phyloP scores from a whole-genome alignment of 441 rosid genomes.

The Adansonia madagascariensis region DNA sequence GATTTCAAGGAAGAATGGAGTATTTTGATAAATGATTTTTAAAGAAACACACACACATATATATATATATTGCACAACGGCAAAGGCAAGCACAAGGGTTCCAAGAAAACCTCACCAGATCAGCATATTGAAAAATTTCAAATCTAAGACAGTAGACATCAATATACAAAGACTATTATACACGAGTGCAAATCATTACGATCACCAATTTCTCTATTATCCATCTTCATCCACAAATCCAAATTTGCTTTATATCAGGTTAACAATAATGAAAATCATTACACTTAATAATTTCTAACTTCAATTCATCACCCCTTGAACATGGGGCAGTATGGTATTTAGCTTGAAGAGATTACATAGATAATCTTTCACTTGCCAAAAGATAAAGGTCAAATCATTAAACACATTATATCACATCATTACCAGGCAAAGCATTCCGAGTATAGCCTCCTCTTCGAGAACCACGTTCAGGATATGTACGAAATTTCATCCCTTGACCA shows the following conservation, averaged over 20 bases:
- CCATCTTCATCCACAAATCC: not conserved
- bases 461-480: slow-evolving; percentile 46
- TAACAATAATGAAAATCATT: not conserved
- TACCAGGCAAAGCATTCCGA: slow-evolving; percentile 52
- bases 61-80: no score
- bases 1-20: not conserved
- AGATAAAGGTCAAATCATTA: not conserved
- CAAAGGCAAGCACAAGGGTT: not conserved
- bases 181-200: not conserved
- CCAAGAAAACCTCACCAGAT: not conserved
- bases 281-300: not conserved
- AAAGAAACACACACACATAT: no score
- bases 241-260: not conserved
- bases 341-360: not conserved
- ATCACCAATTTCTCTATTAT: not conserved
- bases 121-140: not conserved
- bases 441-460: slow-evolving; percentile 54
- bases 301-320: slow-evolving; percentile 4
- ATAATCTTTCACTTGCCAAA: not conserved
- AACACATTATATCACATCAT: slow-evolving; percentile 21
- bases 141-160: not conserved
- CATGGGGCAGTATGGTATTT: not conserved
- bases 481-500: slow-evolving; percentile 42
- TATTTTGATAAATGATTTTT: not conserved
- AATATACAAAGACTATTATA: not conserved